A percentile compares a stretch with the other conserved stretches of the same genome.
phyloP scores from a whole-genome alignment of 2,329 filamentous ascomycete species.

The Colletotrichum endophyticum region DNA sequence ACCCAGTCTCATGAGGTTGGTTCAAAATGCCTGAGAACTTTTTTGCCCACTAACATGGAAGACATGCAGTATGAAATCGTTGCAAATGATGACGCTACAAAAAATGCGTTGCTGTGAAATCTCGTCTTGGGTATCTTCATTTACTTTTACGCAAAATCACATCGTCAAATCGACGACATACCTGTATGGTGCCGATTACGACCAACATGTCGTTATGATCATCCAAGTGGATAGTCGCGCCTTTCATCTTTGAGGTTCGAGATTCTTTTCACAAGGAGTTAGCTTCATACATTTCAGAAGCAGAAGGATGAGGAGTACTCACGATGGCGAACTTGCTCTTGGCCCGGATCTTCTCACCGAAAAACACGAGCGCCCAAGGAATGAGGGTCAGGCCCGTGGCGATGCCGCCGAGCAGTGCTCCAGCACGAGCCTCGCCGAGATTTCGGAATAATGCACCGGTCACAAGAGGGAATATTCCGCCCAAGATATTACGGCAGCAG shows the following conservation, averaged over 20 bases:
- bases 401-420: slow-evolving; percentile 77
- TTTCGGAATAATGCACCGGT: slow-evolving; percentile 75
- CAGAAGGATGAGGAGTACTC: not conserved
- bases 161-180: not conserved
- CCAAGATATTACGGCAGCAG: slow-evolving; percentile 84
- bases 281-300: not conserved
- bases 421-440: slow-evolving; percentile 73
- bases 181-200: not conserved
- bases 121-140: not conserved
- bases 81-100: not conserved
- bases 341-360: slow-evolving; percentile 75
- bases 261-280: not conserved
- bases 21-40: not conserved
- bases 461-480: slow-evolving; percentile 80
- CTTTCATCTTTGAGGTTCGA: not conserved
- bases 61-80: not conserved
- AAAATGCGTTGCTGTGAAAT: not conserved
- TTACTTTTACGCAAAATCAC: not conserved
- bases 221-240: not conserved
- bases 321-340: slow-evolving; percentile 75
- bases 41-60: not conserved
- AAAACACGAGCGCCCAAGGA: slow-evolving; percentile 87
- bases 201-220: not conserved
- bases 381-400: slow-evolving; percentile 73
- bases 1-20: not conserved